Evolutionary conservation across 768 basidiomycete genomes (phyloP), one percentile per base, ranked within the genome.

Genomic region (Tulasnella sp.): DNA sequence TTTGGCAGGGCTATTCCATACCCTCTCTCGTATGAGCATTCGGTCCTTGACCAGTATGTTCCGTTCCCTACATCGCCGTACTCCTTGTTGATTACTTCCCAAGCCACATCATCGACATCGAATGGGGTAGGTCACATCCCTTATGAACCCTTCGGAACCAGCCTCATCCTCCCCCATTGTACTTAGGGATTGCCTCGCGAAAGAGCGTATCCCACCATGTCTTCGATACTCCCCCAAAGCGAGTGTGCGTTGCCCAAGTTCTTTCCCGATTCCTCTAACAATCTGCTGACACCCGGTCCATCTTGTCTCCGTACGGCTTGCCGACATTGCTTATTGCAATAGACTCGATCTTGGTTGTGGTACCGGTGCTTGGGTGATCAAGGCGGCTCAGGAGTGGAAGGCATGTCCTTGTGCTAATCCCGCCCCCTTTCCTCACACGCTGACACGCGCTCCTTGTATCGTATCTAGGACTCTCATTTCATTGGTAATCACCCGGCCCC

Each of bases 341-440:
- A 80, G 82, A 32, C 71, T 87, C 27, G 85, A 87, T 62, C 69
- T 87, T 42, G 85, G 84, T 8, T 86, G 84, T 63, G 84, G 84
- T 6, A 79, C 81, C n/a, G 85, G 84, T 14, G 75, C 77, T 15
- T 87, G 85, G 85, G 75, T 85, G 42, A 62, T 86, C 52, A 75
- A 81, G 34, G 78, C 78, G 61, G 83, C 83, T 8, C 71, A 72
- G 59, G 66, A 68, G 27, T 87, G 84, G 84, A 78, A 78, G 72
- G 80, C 74, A 52, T 37, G 69, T 64, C 41, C 23, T 41, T 23
- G 11, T 25, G 9, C 12, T 57, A 15, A 51, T 37, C 45, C 57
- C 19, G n/a, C 29, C 17, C 11, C 8, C 37, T n/a, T n/a, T n/a
- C n/a, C n/a, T n/a, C n/a, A n/a, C n/a, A n/a, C n/a, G n/a, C n/a